Conservation (phyloP, 164 flowering plant genomes). For the Tetrastigma voinierianum region DNA sequence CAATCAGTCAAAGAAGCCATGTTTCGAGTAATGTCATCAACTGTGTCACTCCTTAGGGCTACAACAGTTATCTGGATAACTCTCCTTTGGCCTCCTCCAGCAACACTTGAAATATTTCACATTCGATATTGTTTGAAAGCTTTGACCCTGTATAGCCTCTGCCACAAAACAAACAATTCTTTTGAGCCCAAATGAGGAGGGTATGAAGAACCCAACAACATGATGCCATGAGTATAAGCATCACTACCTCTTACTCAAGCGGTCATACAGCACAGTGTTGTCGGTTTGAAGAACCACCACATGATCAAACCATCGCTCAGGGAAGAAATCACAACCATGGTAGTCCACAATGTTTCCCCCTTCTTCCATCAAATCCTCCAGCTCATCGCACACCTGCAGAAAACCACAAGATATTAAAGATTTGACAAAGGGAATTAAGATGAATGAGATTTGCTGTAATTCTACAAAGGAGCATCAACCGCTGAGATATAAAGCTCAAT, state of each 20-base stretch:
- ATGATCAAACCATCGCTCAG: conserved; percentile 93
- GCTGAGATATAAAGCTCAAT: too few relatives aligned
- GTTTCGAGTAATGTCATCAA: conserved; percentile 73
- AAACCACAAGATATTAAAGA: not conserved
- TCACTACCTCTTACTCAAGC: conserved; percentile 64
- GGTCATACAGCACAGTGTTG: conserved; percentile 77
- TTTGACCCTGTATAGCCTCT: conserved; percentile 84
- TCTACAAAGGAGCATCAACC: not conserved
- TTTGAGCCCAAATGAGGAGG: not conserved
- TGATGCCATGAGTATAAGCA: not conserved
- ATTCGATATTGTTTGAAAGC: conserved; percentile 78
- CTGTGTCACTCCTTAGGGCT: conserved; percentile 64
- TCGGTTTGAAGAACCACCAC: conserved; percentile 94
- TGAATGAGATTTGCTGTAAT: too few relatives aligned
- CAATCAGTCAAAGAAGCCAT: conserved; percentile 64
- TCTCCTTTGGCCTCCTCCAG: conserved; percentile 84
- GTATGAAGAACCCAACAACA: not conserved
- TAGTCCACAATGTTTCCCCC: conserved; percentile 92
- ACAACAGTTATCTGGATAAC: conserved; percentile 71
- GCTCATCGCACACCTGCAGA: conserved; percentile 88
- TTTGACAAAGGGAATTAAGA: not conserved
- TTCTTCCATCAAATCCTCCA: conserved; percentile 88
- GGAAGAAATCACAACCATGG: conserved; percentile 97
- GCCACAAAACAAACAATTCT: conserved; percentile 5
- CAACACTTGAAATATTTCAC: conserved; percentile 88